Conservation (phyloP, 2,329 filamentous ascomycete species). For the Arthroderma uncinatum region DNA sequence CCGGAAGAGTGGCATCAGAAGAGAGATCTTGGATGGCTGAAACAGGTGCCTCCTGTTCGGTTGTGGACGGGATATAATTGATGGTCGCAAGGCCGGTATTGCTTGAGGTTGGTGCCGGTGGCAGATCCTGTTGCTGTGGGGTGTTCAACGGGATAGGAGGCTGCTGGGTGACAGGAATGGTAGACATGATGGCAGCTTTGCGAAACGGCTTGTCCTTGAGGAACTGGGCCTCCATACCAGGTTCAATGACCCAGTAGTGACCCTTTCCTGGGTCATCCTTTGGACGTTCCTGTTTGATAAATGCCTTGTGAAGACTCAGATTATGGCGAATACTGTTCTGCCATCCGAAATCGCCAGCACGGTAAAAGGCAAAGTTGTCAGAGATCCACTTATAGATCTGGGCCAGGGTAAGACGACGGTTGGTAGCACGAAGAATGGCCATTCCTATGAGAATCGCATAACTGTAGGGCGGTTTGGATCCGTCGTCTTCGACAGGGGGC, state of each 20-base stretch:
- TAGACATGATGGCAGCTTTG: conserved; percentile 34
- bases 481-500: conserved; percentile 70
- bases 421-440: conserved; percentile 81
- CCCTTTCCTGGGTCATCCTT: conserved; percentile 97
- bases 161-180: conserved; percentile 22
- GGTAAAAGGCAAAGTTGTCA: conserved; percentile 86
- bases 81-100: conserved; percentile 10
- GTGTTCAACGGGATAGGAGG: conserved; percentile 3
- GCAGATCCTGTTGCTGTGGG: conserved; percentile 7
- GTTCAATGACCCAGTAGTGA: conserved; percentile 89
- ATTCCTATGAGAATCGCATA: conserved; percentile 94
- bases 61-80: conserved; percentile 10
- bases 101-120: conserved; percentile 12
- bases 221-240: conserved; percentile 81
- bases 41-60: conserved; percentile 5
- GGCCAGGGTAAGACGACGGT: conserved; percentile 72
- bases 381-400: conserved; percentile 99
- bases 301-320: conserved; percentile 90
- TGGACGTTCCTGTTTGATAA: conserved; percentile 86
- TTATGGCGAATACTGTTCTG: conserved; percentile 99
- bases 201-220: conserved; percentile 67
- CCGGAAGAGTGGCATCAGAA: conserved; percentile 65
- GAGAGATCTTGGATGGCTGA: conserved; percentile 46
- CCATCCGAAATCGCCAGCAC: conserved; percentile 76
- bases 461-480: conserved; percentile 78